Evolutionary conservation across 352 stramenopile genomes (phyloP).

Genomic region (Peronospora belbahrii): DNA sequence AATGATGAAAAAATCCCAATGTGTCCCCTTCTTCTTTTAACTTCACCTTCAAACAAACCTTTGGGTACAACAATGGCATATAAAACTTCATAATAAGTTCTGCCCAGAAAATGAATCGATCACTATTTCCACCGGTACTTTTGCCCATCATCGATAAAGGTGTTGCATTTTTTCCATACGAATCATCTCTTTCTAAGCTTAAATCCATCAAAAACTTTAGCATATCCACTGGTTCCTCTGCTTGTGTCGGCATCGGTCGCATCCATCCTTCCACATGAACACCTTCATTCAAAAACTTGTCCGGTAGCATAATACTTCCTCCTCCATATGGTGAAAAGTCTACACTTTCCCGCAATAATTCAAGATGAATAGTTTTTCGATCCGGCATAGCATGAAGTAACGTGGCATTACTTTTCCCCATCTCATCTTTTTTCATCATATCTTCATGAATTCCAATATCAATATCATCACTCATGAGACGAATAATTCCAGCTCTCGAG

Average conservation of each 20-base stretch:
- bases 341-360: conserved; percentile 72
- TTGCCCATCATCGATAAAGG: conserved; percentile 18
- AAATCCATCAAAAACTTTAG: conserved; percentile 87
- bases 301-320: conserved; percentile 67
- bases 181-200: conserved; percentile 69
- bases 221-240: conserved; percentile 84
- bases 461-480: conserved; percentile 29
- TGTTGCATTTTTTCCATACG: conserved; percentile 23
- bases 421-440: conserved; percentile 27
- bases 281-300: conserved; percentile 78
- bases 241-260: conserved; percentile 64
- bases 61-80: conserved; percentile 84
- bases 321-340: conserved; percentile 83
- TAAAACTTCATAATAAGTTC: conserved; percentile 87
- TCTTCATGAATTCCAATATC: conserved; percentile 45
- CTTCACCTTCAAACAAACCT: conserved; percentile 78
- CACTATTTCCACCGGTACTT: conserved; percentile 21
- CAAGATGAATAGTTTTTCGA: conserved; percentile 65
- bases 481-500: conserved; percentile 30
- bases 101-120: conserved; percentile 82
- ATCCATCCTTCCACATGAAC: conserved; percentile 84
- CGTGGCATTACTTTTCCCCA: conserved; percentile 34
- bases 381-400: conserved; percentile 24
- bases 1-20: conserved; percentile 84
- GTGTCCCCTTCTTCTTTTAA: conserved; percentile 78